phyloP scores from a whole-genome alignment of 1,284 basidiomycete species.

The Austropuccinia psidii region DNA sequence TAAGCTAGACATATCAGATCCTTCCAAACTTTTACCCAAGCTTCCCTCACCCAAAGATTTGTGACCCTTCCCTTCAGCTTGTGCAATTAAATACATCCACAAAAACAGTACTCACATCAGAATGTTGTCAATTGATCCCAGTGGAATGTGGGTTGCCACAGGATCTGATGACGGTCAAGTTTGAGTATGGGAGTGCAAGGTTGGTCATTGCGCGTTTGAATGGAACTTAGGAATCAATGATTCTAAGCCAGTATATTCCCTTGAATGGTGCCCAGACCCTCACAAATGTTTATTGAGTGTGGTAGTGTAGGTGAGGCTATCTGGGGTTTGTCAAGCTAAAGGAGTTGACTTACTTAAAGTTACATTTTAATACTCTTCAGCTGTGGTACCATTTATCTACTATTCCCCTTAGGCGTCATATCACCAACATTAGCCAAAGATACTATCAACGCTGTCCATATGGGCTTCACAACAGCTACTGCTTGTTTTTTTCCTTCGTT shows the following conservation, averaged over 20 bases:
- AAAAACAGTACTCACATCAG: slow-evolving; percentile 60
- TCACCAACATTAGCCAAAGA: slow-evolving; percentile 52
- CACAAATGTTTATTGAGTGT: slow-evolving; percentile 76
- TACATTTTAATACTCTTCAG: no score
- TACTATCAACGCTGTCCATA: slow-evolving; percentile 43
- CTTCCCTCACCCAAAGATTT: slow-evolving; percentile 88
- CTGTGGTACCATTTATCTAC: slow-evolving; percentile 4
- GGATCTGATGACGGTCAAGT: slow-evolving; percentile 85
- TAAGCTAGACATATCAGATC: slow-evolving; percentile 64
- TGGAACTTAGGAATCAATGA: slow-evolving; percentile 71
- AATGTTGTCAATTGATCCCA: slow-evolving; percentile 71
- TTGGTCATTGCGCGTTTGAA: slow-evolving; percentile 78
- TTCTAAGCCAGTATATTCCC: slow-evolving; percentile 58
- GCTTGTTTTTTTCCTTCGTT: no score
- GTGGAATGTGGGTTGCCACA: slow-evolving; percentile 82
- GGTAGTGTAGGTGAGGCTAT: slow-evolving; percentile 67
- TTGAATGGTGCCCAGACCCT: slow-evolving; percentile 88
- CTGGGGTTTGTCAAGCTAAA: no score
- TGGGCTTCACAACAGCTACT: slow-evolving; percentile 46
- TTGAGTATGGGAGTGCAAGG: slow-evolving; percentile 85
- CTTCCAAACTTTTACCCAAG: slow-evolving; percentile 84
- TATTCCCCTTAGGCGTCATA: slow-evolving; percentile 38
- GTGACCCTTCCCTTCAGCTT: slow-evolving; percentile 86
- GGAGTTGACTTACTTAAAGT: no score
- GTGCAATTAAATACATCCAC: slow-evolving; percentile 66